These are phyloP conservation scores for Cystobasidium sp. DNA, from an alignment of 1,284 basidiomycete species.

Conservation along the genomic window DNA sequence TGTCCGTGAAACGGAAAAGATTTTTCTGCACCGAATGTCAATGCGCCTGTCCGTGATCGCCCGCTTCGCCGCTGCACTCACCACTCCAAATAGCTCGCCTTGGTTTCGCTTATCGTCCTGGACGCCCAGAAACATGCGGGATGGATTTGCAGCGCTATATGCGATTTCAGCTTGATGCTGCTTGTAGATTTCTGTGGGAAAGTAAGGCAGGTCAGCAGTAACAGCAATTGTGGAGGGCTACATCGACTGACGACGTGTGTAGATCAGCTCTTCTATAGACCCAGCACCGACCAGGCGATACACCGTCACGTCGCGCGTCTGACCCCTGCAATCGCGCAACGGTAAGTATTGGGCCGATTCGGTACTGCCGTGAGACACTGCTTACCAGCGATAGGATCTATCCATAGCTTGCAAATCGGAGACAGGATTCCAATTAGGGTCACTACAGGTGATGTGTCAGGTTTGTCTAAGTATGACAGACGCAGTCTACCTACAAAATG, in stretches of 20 bases:
- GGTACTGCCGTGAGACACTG: neutral
- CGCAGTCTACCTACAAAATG: conserved; percentile 62
- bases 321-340: conserved; percentile 60
- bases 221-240: conserved; percentile 13
- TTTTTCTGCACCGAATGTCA: conserved; percentile 29
- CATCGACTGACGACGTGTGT: conserved; percentile 50
- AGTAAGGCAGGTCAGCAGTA: neutral
- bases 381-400: conserved; percentile 38
- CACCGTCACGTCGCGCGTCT: conserved; percentile 81
- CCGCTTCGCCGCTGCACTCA: neutral
- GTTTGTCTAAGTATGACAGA: no score
- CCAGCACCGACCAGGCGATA: conserved; percentile 82
- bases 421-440: conserved; percentile 74
- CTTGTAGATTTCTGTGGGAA: conserved; percentile 32
- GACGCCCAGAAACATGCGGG: conserved; percentile 49
- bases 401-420: conserved; percentile 49
- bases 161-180: conserved; percentile 28
- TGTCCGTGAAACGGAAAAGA: conserved; percentile 31
- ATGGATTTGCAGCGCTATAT: conserved; percentile 48
- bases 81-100: conserved; percentile 48
- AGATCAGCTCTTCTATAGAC: conserved; percentile 60
- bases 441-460: conserved; percentile 52
- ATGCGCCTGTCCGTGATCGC: neutral
- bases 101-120: conserved; percentile 46
- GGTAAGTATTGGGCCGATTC: neutral